phyloP scores from a whole-genome alignment of 225 moss, liverwort and hornwort species.

The Rhytidiadelphus loreus region DNA sequence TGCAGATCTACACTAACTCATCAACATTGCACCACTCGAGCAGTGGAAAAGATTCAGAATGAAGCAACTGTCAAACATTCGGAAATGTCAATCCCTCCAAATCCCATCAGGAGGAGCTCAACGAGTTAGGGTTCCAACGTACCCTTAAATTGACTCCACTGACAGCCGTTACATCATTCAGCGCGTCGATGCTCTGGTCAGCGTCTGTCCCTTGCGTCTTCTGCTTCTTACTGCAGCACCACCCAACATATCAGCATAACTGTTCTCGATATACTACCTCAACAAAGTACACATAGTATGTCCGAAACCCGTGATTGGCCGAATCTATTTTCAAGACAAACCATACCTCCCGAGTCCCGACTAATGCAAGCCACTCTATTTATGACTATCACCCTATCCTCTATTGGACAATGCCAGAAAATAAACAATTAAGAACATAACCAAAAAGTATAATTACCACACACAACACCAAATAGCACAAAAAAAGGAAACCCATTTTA shows the following conservation, averaged over 20 bases:
- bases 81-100: neutral
- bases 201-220: conserved; percentile 73
- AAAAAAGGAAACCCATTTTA: neutral
- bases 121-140: neutral
- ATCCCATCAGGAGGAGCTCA: neutral
- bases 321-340: neutral
- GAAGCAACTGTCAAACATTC: neutral
- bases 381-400: neutral
- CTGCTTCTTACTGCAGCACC: conserved; percentile 84
- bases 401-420: neutral
- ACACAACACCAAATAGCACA: neutral
- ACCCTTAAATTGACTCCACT: conserved; percentile 98
- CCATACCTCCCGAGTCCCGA: neutral
- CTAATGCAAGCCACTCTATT: neutral
- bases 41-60: neutral
- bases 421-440: neutral
- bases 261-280: neutral
- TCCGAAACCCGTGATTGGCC: neutral
- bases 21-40: neutral
- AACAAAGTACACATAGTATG: neutral
- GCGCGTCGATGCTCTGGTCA: conserved; percentile 93
- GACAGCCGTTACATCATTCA: conserved; percentile 97
- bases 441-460: neutral
- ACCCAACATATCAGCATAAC: conserved; percentile 4
- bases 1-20: neutral